phyloP scores from a whole-genome alignment of 164 flowering plant species.

The Kingdonia uniflora region DNA sequence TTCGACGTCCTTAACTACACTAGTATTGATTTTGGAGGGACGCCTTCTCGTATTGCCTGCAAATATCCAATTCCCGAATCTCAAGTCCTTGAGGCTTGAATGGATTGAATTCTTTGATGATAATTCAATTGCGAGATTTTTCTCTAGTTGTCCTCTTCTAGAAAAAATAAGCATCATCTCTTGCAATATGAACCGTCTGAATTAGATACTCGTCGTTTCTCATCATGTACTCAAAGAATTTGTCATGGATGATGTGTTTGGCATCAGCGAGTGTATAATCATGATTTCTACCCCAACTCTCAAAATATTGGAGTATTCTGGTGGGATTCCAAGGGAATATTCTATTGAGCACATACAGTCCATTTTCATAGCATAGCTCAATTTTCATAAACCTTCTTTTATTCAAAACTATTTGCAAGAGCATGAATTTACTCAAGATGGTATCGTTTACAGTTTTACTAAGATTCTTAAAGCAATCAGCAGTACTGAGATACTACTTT shows the following conservation, averaged over 20 bases:
- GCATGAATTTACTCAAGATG: neutral
- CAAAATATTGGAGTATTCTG: neutral
- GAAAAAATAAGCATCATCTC: neutral
- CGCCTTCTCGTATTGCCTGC: neutral
- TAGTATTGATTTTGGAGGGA: neutral
- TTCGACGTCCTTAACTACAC: neutral
- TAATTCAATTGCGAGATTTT: neutral
- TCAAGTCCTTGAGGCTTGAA: neutral
- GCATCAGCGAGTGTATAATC: neutral
- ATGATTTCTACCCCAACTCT: neutral
- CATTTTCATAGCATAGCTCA: neutral
- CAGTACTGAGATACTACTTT: neutral
- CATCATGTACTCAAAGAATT: neutral
- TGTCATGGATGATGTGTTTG: neutral
- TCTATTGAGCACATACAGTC: neutral
- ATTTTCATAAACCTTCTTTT: neutral
- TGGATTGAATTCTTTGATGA: neutral
- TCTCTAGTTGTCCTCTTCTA: neutral
- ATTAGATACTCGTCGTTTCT: neutral
- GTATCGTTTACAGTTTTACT: neutral
- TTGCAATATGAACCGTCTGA: no score
- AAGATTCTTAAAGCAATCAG: neutral
- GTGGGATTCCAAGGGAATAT: neutral
- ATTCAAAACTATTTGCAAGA: no score
- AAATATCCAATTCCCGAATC: neutral